Evolutionary conservation across 2,329 filamentous ascomycete genomes (phyloP).

Genomic region (Stylonectria norvegica): DNA sequence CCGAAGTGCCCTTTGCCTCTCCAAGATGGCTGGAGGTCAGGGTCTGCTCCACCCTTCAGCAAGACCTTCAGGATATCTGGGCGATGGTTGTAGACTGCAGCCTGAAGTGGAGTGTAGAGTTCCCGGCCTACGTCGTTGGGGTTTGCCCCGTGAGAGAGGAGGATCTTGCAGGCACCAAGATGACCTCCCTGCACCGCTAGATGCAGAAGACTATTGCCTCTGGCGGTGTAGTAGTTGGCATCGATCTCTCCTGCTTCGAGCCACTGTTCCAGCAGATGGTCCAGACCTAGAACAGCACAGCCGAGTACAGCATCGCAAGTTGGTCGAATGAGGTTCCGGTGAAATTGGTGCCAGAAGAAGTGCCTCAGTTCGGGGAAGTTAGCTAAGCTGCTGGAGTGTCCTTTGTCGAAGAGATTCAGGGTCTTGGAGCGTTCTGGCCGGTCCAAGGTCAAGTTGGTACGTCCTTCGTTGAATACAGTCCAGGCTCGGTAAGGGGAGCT

Average conservation of each 20-base stretch:
- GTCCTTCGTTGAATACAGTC: neutral
- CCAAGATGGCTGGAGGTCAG: neutral
- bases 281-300: neutral
- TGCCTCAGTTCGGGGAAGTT: neutral
- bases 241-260: neutral
- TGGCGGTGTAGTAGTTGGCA: neutral
- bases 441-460: neutral
- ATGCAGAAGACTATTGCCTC: neutral
- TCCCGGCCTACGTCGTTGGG: neutral
- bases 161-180: neutral
- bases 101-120: neutral
- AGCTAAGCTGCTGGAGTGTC: neutral
- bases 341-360: neutral
- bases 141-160: neutral
- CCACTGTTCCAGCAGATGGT: neutral
- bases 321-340: neutral
- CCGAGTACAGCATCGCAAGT: neutral
- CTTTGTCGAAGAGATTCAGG: neutral
- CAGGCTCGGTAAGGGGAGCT: neutral
- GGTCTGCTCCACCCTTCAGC: neutral
- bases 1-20: neutral
- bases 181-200: neutral
- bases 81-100: neutral
- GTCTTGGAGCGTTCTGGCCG: neutral
- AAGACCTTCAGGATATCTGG: neutral